These are phyloP conservation scores for Auricularia heimuer DNA, from an alignment of 768 basidiomycete genomes.

Conservation along the genomic window DNA sequence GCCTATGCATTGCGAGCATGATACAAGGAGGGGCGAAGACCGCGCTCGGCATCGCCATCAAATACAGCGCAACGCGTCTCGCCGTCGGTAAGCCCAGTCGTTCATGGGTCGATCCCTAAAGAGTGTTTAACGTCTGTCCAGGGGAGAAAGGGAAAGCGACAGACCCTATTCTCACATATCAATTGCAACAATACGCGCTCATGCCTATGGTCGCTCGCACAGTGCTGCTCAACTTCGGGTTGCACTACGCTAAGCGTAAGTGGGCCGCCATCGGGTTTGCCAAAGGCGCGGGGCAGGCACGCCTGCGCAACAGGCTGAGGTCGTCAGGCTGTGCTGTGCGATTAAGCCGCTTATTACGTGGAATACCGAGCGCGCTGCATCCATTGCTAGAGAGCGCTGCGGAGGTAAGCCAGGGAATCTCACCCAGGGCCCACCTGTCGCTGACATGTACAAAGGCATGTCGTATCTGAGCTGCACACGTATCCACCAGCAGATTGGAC, in stretches of 20 bases:
- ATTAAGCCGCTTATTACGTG: slow-evolving; percentile 1
- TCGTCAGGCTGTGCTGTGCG: background rate
- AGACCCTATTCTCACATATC: background rate
- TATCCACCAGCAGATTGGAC: background rate
- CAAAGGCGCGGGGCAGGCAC: background rate
- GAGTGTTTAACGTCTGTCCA: background rate
- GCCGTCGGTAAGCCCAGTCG: background rate
- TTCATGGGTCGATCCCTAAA: background rate
- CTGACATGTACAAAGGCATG: background rate
- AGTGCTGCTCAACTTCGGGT: background rate
- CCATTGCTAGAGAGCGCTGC: background rate
- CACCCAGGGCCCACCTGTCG: background rate
- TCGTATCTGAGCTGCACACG: background rate
- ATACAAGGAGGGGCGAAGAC: background rate
- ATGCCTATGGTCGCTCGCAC: background rate
- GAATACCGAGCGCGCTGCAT: background rate
- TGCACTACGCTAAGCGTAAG: background rate
- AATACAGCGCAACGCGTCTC: background rate
- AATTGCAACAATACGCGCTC: background rate
- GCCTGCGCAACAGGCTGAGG: background rate
- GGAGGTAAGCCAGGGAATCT: background rate
- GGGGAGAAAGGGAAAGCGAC: background rate
- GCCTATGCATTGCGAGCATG: slow-evolving; percentile 1
- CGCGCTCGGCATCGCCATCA: background rate
- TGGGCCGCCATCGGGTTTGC: background rate